Evolutionary conservation across 2,329 filamentous ascomycete genomes (phyloP).

Genomic region (Colletotrichum gloeosporioides): DNA sequence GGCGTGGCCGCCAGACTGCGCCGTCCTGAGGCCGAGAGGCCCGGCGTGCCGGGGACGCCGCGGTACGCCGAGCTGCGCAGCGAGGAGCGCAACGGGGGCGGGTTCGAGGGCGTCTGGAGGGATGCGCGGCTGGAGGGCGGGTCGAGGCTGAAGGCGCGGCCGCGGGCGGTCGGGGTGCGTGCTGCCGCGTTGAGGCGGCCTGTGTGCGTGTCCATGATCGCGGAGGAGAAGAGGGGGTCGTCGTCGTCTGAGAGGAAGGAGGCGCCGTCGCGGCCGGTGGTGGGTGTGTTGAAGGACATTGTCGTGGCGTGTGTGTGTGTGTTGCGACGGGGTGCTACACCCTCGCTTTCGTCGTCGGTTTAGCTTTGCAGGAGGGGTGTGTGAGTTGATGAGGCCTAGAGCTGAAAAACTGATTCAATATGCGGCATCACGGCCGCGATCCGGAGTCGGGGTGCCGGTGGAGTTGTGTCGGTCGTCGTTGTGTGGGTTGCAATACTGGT

Average conservation of each 20-base stretch:
- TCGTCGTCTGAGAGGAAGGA: constrained; percentile 20
- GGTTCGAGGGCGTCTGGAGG: constrained; percentile 12
- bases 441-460: background rate
- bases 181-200: constrained; percentile 33
- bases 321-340: background rate
- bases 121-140: constrained; percentile 7
- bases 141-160: background rate
- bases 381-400: background rate
- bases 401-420: background rate
- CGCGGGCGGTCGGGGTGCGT: constrained; percentile 22
- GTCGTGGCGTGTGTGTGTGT: background rate
- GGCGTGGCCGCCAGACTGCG: constrained; percentile 57
- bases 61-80: constrained; percentile 43
- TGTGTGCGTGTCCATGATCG: constrained; percentile 49
- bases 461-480: background rate
- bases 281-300: constrained; percentile 14
- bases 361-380: background rate
- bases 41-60: constrained; percentile 21
- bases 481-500: background rate
- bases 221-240: constrained; percentile 44
- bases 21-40: constrained; percentile 51
- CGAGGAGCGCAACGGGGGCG: background rate
- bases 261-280: background rate
- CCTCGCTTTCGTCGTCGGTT: background rate
- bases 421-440: background rate